Percentiles rank a stretch among this genome's conserved stretches.
Conservation (phyloP, 148 eudicot genomes). For the Rheum nobile region DNA sequence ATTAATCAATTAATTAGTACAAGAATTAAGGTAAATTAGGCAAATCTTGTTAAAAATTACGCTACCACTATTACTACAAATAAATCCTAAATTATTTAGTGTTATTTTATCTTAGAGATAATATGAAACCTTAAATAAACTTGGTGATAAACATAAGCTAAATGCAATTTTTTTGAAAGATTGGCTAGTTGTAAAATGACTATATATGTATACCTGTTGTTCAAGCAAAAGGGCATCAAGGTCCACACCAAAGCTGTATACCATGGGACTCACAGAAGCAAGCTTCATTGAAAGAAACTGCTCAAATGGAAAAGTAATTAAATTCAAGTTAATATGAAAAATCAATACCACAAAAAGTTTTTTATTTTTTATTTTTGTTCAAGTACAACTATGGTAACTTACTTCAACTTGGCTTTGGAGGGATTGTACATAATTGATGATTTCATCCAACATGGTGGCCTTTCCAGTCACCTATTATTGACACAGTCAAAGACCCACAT, state of each 20-base stretch:
- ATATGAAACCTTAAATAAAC: too few species aligned
- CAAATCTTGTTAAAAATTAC: too few species aligned
- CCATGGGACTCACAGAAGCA: constrained; percentile 59
- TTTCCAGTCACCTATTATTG: constrained; percentile 62
- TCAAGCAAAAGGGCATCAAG: constrained; percentile 33
- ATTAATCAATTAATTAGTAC: neutral
- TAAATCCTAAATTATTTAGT: too few species aligned
- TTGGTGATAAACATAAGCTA: neutral
- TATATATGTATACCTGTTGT: constrained; percentile 26
- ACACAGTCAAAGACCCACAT: neutral
- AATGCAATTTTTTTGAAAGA: neutral
- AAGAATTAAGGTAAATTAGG: neutral
- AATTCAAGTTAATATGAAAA: neutral
- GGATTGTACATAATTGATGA: constrained; percentile 71
- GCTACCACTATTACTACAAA: too few species aligned
- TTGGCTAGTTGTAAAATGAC: neutral
- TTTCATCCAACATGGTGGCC: constrained; percentile 94
- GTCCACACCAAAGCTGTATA: constrained; percentile 60
- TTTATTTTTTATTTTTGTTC: neutral
- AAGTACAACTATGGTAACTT: neutral
- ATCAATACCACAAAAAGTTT: neutral
- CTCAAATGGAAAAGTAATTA: neutral
- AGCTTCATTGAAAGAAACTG: constrained; percentile 88
- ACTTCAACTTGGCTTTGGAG: constrained; percentile 82
- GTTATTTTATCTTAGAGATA: too few species aligned